A percentile compares a stretch with the other conserved stretches of the same genome.
Evolutionary conservation across 2,329 filamentous ascomycete genomes (phyloP).

Genomic region (Cytospora piceicola): DNA sequence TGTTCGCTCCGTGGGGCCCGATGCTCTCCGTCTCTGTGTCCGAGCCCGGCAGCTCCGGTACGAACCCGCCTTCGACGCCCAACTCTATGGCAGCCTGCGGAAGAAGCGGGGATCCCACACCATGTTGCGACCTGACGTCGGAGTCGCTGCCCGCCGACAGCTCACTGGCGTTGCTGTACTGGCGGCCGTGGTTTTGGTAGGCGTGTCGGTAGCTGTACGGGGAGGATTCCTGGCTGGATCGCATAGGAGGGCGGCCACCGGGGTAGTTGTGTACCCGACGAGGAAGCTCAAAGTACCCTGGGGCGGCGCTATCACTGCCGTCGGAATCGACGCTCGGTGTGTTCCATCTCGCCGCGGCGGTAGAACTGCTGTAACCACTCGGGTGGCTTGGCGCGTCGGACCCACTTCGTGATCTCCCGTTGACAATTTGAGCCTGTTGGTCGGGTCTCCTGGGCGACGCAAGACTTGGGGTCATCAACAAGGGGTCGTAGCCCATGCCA

Average conservation of each 20-base stretch:
- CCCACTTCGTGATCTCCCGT: constrained; percentile 31
- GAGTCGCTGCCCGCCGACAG: constrained; percentile 41
- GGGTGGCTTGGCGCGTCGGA: constrained; percentile 32
- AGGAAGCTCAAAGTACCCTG: constrained; percentile 33
- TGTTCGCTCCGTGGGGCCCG: constrained; percentile 14
- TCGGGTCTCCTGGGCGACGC: constrained; percentile 35
- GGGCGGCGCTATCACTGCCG: constrained; percentile 23
- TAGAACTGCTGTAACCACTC: constrained; percentile 28
- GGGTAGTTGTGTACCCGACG: constrained; percentile 31
- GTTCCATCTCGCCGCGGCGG: constrained; percentile 18
- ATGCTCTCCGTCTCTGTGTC: constrained; percentile 32
- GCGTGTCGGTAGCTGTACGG: constrained; percentile 35
- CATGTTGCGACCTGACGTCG: constrained; percentile 31
- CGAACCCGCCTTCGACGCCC: constrained; percentile 38
- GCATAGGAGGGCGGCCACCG: constrained; percentile 32
- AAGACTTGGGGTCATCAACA: constrained; percentile 37
- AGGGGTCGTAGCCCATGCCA: constrained; percentile 47
- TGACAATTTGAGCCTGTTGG: constrained; percentile 27
- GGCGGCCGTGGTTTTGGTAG: constrained; percentile 42
- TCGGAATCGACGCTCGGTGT: constrained; percentile 39
- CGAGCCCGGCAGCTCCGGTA: constrained; percentile 45
- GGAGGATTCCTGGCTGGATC: constrained; percentile 45
- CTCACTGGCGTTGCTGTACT: constrained; percentile 51
- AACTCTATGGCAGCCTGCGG: constrained; percentile 43
- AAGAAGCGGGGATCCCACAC: constrained; percentile 34